Percentiles rank a stretch among this genome's conserved stretches.
Evolutionary conservation across 2,329 filamentous ascomycete species (phyloP).

Genomic region (Drechslerella dactyloides): DNA sequence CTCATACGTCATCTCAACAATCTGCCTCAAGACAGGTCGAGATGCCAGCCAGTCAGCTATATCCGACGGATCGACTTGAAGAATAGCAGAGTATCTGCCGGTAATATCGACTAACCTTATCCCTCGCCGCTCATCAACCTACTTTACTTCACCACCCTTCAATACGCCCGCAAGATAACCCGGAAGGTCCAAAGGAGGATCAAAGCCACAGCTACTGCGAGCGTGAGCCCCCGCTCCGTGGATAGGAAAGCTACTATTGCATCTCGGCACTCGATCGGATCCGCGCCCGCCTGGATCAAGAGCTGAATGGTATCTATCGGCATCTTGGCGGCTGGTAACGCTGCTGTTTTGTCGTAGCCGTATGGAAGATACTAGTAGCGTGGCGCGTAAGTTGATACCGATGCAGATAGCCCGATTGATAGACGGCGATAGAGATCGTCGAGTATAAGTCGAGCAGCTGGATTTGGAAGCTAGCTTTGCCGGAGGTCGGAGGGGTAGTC

Average conservation of each 20-base stretch:
- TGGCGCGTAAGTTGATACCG: not conserved
- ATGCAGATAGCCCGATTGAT: too few relatives aligned
- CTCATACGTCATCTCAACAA: not conserved
- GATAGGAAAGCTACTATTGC: slow-evolving; percentile 29
- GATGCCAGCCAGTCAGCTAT: too few relatives aligned
- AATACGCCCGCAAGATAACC: slow-evolving; percentile 34
- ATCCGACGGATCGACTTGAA: too few relatives aligned
- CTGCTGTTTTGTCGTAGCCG: not conserved
- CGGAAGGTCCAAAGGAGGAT: slow-evolving; percentile 39
- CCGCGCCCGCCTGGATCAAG: slow-evolving; percentile 17
- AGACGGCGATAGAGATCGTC: too few relatives aligned
- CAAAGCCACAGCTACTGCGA: slow-evolving; percentile 24
- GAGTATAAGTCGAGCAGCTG: too few relatives aligned
- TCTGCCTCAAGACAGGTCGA: too few relatives aligned
- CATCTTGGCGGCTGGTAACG: slow-evolving; percentile 15
- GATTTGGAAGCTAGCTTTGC: too few relatives aligned
- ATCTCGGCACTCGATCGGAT: slow-evolving; percentile 13
- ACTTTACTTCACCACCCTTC: not conserved
- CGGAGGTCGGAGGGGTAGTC: too few relatives aligned
- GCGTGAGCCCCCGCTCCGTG: slow-evolving; percentile 35
- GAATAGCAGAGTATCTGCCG: too few relatives aligned
- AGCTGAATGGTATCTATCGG: slow-evolving; percentile 36
- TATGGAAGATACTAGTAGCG: not conserved
- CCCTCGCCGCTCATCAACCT: not conserved
- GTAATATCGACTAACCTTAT: not conserved